phyloP scores from a whole-genome alignment of 2,329 filamentous ascomycete genomes.

The Aphanocladium album region DNA sequence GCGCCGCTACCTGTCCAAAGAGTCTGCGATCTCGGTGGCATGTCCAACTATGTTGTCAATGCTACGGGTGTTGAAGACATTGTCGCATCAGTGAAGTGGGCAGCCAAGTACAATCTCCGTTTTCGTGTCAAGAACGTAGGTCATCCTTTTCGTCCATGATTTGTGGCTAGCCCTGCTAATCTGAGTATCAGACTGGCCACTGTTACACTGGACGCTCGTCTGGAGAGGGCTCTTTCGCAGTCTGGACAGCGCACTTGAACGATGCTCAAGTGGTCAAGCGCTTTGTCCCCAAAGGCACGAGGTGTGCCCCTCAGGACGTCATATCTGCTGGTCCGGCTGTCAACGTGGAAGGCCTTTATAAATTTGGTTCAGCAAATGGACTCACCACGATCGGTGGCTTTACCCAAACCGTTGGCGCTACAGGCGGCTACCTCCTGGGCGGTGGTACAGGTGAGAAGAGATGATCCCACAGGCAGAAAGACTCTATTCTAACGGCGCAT shows the following conservation, averaged over 20 bases:
- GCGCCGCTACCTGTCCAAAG: background rate
- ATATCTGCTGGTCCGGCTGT: background rate
- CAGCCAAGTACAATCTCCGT: conserved; percentile 4
- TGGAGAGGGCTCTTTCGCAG: background rate
- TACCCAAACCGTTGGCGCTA: background rate
- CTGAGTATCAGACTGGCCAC: background rate
- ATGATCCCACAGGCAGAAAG: too few relatives aligned
- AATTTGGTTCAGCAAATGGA: background rate
- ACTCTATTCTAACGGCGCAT: too few relatives aligned
- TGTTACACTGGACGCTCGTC: background rate
- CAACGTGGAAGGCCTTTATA: background rate
- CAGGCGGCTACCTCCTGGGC: background rate
- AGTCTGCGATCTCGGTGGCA: background rate
- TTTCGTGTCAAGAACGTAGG: conserved; percentile 10
- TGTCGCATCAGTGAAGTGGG: background rate
- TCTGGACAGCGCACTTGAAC: background rate
- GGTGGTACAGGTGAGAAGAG: background rate
- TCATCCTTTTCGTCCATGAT: background rate
- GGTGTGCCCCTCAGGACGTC: background rate
- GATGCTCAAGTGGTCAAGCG: background rate
- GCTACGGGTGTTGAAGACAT: conserved; percentile 4
- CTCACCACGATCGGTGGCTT: background rate
- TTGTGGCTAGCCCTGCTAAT: background rate
- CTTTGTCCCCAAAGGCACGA: background rate
- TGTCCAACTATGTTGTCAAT: conserved; percentile 8